Evolutionary conservation across 768 basidiomycete species (phyloP).

Genomic region (Boletus rex-veris): DNA sequence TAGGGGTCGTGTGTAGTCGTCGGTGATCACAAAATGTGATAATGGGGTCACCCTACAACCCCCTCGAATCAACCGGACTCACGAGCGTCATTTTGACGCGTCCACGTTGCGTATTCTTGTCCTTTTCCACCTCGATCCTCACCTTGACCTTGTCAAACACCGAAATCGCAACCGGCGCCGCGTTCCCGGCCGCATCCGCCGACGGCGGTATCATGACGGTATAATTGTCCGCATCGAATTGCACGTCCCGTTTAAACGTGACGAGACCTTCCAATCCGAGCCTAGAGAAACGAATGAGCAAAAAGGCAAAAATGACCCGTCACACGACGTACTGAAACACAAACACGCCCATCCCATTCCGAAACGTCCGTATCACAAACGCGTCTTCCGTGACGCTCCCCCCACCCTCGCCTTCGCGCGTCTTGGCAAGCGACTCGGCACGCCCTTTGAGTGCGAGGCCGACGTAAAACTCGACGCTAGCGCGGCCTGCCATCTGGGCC

Average conservation of each 20-base stretch:
- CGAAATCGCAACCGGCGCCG: constrained; percentile 56
- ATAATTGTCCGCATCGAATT: constrained; percentile 91
- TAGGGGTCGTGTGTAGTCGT: background rate
- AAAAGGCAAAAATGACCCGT: background rate
- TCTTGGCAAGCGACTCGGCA: constrained; percentile 39
- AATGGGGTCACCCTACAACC: constrained; percentile 25
- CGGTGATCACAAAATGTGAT: background rate
- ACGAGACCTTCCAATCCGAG: constrained; percentile 93
- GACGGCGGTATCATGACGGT: constrained; percentile 63
- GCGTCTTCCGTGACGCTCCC: constrained; percentile 68
- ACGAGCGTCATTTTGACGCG: constrained; percentile 82
- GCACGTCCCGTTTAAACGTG: constrained; percentile 85
- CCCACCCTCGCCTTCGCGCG: constrained; percentile 11
- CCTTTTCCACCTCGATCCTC: constrained; percentile 91
- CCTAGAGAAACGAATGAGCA: constrained; percentile 37
- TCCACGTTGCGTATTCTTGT: constrained; percentile 88
- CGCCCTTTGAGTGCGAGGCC: constrained; percentile 83
- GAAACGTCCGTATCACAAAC: constrained; percentile 90
- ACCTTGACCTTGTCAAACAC: constrained; percentile 95
- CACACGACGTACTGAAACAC: constrained; percentile 74
- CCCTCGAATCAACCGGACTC: constrained; percentile 56
- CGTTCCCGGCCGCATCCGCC: background rate
- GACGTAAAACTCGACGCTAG: constrained; percentile 97
- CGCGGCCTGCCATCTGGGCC: constrained; percentile 96
- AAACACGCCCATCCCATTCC: constrained; percentile 95